Conservation (phyloP, 495 filamentous ascomycete genomes). For the Penicillium mononematosum region DNA sequence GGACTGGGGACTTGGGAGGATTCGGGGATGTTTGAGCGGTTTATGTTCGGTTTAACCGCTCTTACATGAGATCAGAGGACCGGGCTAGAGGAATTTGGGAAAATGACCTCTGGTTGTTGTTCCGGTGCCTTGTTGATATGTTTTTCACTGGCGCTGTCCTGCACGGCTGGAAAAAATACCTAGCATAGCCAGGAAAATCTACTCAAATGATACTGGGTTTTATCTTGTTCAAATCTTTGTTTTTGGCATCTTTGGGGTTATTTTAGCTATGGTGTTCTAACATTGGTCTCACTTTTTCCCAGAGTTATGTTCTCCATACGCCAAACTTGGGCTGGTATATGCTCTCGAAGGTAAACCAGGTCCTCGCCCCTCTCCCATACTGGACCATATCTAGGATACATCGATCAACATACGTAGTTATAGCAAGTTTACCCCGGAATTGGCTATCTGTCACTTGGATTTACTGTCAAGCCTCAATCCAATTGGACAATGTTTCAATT, state of each 20-base stretch:
- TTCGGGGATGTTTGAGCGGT: slow-evolving; percentile 26
- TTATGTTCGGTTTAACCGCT: slow-evolving; percentile 18
- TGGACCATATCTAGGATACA: neutral
- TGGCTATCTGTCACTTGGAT: neutral
- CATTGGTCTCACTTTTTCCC: neutral
- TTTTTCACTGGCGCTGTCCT: slow-evolving; percentile 34
- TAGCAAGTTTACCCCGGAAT: neutral
- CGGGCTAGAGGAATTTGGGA: slow-evolving; percentile 22
- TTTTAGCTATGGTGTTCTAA: neutral
- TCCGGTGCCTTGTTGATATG: slow-evolving; percentile 31
- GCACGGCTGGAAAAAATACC: slow-evolving; percentile 36
- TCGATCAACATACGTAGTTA: neutral
- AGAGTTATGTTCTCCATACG: slow-evolving; percentile 42
- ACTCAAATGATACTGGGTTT: slow-evolving; percentile 39
- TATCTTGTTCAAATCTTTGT: slow-evolving; percentile 27
- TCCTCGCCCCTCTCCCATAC: neutral
- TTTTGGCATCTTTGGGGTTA: neutral
- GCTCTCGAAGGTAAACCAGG: neutral
- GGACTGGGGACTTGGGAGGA: slow-evolving; percentile 27
- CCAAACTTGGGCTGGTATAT: neutral
- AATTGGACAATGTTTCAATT: neutral
- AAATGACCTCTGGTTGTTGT: slow-evolving; percentile 18
- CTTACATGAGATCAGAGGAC: slow-evolving; percentile 20
- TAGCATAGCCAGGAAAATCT: slow-evolving; percentile 41
- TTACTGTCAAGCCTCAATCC: neutral